A percentile compares a stretch with the other conserved stretches of the same genome.
These are phyloP conservation scores for Bipolaris bicolor DNA, from an alignment of 2,329 filamentous ascomycete genomes.

Conservation along the genomic window DNA sequence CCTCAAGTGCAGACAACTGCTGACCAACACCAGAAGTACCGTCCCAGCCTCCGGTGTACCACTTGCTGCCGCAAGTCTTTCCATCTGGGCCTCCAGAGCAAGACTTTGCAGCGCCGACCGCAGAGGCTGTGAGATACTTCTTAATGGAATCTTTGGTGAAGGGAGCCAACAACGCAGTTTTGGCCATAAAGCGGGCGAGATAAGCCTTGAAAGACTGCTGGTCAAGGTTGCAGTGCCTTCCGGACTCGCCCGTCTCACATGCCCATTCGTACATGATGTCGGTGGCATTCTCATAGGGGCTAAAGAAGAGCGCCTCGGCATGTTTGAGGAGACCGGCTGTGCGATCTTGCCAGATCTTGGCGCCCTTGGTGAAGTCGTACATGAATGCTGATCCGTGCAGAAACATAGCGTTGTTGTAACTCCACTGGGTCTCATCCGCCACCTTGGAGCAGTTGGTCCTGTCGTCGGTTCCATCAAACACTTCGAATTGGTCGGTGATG, in stretches of 20 bases:
- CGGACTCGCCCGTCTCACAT: conserved; percentile 62
- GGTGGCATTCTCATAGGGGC: conserved; percentile 54
- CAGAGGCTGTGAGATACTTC: conserved; percentile 50
- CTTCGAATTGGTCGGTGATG: conserved; percentile 57
- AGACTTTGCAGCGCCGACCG: conserved; percentile 51
- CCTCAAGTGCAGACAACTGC: conserved; percentile 54
- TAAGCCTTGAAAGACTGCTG: conserved; percentile 80
- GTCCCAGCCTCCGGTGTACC: conserved; percentile 53
- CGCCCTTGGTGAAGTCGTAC: conserved; percentile 59
- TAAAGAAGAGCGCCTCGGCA: conserved; percentile 59
- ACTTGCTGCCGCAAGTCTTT: conserved; percentile 54
- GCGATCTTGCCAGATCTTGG: conserved; percentile 62
- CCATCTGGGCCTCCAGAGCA: conserved; percentile 52
- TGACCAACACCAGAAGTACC: conserved; percentile 52
- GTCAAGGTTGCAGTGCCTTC: conserved; percentile 68
- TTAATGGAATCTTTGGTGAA: conserved; percentile 49
- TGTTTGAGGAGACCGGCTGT: conserved; percentile 64
- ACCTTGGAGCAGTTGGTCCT: conserved; percentile 58
- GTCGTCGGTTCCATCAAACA: conserved; percentile 63
- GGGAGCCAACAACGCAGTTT: conserved; percentile 53
- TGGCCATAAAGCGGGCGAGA: conserved; percentile 67
- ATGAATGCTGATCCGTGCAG: conserved; percentile 63
- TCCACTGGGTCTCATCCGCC: conserved; percentile 61
- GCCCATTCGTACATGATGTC: conserved; percentile 69
- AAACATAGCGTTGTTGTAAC: conserved; percentile 63